Evolutionary conservation across 306 rosid genomes (phyloP).

Genomic region (Crataegus laevigata): DNA sequence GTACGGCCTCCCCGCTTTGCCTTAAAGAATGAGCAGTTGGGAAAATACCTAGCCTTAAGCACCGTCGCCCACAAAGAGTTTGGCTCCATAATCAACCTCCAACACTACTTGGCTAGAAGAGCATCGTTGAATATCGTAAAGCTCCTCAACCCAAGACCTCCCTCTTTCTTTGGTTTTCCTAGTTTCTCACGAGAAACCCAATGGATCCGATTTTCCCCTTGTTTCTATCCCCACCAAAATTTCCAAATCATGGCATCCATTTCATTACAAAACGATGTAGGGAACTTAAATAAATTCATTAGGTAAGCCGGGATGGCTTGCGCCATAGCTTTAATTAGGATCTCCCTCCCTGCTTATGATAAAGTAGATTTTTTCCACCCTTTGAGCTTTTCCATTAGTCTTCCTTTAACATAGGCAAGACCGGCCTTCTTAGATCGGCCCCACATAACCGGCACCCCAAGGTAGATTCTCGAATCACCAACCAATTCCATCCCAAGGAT

Average conservation of each 20-base stretch:
- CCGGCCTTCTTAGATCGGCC: background rate
- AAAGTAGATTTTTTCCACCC: background rate
- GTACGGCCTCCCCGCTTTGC: background rate
- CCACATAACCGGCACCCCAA: background rate
- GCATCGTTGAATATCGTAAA: background rate
- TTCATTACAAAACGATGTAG: background rate
- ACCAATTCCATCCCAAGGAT: background rate
- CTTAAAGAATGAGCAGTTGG: rapidly evolving
- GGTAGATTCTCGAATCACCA: background rate
- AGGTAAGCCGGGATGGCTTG: background rate
- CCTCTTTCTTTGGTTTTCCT: rapidly evolving
- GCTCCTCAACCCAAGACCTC: background rate
- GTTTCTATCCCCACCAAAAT: background rate
- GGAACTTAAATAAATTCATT: background rate
- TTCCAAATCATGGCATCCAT: too few species aligned
- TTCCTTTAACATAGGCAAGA: background rate
- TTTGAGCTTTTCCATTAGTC: rapidly evolving
- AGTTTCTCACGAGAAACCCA: background rate
- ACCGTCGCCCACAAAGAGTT: background rate
- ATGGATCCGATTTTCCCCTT: background rate
- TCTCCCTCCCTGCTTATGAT: background rate
- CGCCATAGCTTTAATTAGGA: background rate
- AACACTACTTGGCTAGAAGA: background rate
- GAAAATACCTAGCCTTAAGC: background rate
- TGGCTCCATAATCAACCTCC: background rate